These are phyloP conservation scores for Croton setiger DNA, from an alignment of 441 rosid species.

Conservation along the genomic window DNA sequence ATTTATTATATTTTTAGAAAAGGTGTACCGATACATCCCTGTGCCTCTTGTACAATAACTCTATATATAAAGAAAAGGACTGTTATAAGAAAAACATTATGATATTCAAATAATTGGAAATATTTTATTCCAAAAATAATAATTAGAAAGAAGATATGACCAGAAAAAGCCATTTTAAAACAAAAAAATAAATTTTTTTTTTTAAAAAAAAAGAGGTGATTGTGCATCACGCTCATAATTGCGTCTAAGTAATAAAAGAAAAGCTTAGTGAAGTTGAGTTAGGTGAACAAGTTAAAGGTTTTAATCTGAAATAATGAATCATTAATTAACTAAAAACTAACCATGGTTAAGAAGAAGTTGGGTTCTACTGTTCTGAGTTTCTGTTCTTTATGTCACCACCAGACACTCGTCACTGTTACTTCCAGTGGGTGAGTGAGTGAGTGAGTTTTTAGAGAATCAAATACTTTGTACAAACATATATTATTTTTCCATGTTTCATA, in stretches of 20 bases:
- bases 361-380: slow-evolving; percentile 22
- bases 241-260: neutral
- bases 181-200: neutral
- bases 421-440: neutral
- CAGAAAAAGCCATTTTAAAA: too few relatives aligned
- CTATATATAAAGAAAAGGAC: too few relatives aligned
- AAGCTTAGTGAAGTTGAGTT: neutral
- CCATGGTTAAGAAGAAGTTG: slow-evolving; percentile 27
- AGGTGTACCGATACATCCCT: too few relatives aligned
- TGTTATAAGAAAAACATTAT: too few relatives aligned
- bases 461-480: slow-evolving; percentile 31
- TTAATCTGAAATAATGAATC: neutral
- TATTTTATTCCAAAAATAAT: too few relatives aligned
- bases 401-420: slow-evolving; percentile 1
- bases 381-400: slow-evolving; percentile 15
- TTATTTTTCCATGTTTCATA: slow-evolving; percentile 21
- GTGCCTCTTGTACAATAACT: too few relatives aligned
- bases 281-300: neutral
- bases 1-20: too few relatives aligned
- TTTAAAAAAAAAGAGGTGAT: neutral
- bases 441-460: slow-evolving; percentile 26
- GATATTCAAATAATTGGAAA: too few relatives aligned
- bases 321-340: slow-evolving; percentile 15
- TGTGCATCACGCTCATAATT: neutral
- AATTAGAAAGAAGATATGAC: too few relatives aligned